Conservation (phyloP, 2,329 filamentous ascomycete genomes). For the Knoxdaviesia proteae region DNA sequence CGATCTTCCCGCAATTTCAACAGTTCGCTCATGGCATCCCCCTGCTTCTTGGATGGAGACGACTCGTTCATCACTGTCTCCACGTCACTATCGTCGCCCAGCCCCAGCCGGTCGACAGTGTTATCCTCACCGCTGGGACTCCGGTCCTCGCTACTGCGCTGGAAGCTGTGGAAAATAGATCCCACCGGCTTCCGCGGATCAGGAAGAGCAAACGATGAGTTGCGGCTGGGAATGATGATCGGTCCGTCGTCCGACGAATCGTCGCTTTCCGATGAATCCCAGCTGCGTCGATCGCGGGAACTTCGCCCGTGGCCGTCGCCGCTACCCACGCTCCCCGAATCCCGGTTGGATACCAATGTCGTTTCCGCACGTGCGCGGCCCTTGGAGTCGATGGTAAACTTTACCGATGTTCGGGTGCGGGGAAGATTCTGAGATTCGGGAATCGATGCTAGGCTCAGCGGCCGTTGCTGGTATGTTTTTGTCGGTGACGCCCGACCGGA, state of each 20-base stretch:
- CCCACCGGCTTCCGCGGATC: slow-evolving; percentile 28
- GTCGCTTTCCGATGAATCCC: slow-evolving; percentile 17
- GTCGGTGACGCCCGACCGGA: slow-evolving; percentile 29
- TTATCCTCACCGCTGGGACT: slow-evolving; percentile 19
- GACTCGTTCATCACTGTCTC: slow-evolving; percentile 34
- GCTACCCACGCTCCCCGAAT: not conserved
- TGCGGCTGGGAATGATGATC: slow-evolving; percentile 42
- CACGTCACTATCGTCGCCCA: slow-evolving; percentile 33
- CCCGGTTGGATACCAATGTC: slow-evolving; percentile 13
- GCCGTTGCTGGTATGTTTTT: slow-evolving; percentile 25
- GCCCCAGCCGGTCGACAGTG: slow-evolving; percentile 11
- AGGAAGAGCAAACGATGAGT: slow-evolving; percentile 30
- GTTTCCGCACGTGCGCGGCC: slow-evolving; percentile 37
- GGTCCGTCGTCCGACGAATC: slow-evolving; percentile 44
- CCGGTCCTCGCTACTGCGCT: slow-evolving; percentile 27
- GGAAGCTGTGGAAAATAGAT: slow-evolving; percentile 22
- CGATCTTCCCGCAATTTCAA: slow-evolving; percentile 34
- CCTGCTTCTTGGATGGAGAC: slow-evolving; percentile 14
- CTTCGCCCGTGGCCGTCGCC: slow-evolving; percentile 7
- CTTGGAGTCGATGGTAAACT: slow-evolving; percentile 41
- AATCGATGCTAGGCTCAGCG: slow-evolving; percentile 34
- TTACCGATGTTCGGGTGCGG: slow-evolving; percentile 32
- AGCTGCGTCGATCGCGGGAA: slow-evolving; percentile 5
- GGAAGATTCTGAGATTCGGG: slow-evolving; percentile 24
- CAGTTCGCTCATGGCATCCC: slow-evolving; percentile 39